Base-by-base conservation (phyloP, 169 alveolate genomes). In the Plasmodium yoelii region DNA sequence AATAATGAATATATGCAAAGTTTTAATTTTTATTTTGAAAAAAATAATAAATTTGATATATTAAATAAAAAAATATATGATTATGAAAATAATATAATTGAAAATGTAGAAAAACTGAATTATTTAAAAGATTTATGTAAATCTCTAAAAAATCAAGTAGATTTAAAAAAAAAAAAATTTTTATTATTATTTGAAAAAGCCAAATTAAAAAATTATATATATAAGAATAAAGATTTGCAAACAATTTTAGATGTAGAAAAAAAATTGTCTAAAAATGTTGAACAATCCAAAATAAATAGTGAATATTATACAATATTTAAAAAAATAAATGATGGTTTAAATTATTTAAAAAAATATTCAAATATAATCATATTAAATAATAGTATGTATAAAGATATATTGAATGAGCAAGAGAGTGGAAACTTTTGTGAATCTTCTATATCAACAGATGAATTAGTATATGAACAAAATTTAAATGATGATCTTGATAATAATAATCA, bases 121-220 rank as follows among this genome's bases (percentile, higher is more conserved):
- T 84, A 84, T 46, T 63, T 84, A 53, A 84, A 84, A 34, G 91
- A 84, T n/a, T 49, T 84, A 12, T 84, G 91, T 34, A 69, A 22
- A 5, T 56, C 73, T 51, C 5, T 84, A 57, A 84, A 84, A 1
- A 46, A 34, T 9, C 91, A 69, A 69, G 70, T 84, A 1, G 44
- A 44, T 69, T 24, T 60, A 24, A 84, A 84, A 61, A 84, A 84
- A 34, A 67, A 69, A 55, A 84, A 67, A 57, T 55, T 84, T 15
- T 7, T 84, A 12, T 73, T 84, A 47, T 63, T 84, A 18, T 18
- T 84, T 49, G 91, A 84, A 61, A 84, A 59, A 44, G 91, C 91
- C 6, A 84, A 84, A 59, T 46, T 84, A 34, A 56, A 18, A 6
- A 44, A 68, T 18, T 63, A 22, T 69, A 73, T 74, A 12, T 84